Conservation (phyloP, 345 rosid species). For the Eucalyptus marginata region DNA sequence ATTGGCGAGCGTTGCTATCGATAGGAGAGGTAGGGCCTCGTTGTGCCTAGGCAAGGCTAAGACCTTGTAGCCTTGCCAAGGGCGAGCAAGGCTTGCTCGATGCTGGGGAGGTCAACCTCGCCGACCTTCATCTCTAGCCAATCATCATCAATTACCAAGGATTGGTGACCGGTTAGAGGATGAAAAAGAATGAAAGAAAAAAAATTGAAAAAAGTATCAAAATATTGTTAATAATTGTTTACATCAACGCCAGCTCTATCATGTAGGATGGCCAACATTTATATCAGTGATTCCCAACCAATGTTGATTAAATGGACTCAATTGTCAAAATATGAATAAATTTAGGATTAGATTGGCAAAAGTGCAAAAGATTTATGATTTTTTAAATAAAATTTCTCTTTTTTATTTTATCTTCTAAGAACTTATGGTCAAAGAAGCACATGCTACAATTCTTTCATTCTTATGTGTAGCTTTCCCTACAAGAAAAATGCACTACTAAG, state of each 20-base stretch:
- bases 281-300: too few species aligned
- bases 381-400: too few species aligned
- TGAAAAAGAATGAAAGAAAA: background rate
- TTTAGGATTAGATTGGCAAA: too few species aligned
- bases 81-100: too few species aligned
- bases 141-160: background rate
- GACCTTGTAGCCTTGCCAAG: background rate
- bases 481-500: too few species aligned
- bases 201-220: too few species aligned
- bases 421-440: background rate
- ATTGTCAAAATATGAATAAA: background rate
- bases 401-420: background rate
- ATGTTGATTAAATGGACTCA: background rate
- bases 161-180: fast-evolving
- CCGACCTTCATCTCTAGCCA: fast-evolving
- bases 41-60: background rate
- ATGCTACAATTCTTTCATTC: background rate
- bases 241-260: fast-evolving
- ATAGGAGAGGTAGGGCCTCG: background rate
- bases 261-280: background rate
- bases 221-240: too few species aligned
- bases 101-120: too few species aligned
- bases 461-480: background rate
- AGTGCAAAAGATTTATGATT: too few species aligned
- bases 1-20: background rate